Evolutionary conservation across 345 rosid species (phyloP), one percentile per base, ranked within the genome.

Genomic region (Schrenkiella parvula): DNA sequence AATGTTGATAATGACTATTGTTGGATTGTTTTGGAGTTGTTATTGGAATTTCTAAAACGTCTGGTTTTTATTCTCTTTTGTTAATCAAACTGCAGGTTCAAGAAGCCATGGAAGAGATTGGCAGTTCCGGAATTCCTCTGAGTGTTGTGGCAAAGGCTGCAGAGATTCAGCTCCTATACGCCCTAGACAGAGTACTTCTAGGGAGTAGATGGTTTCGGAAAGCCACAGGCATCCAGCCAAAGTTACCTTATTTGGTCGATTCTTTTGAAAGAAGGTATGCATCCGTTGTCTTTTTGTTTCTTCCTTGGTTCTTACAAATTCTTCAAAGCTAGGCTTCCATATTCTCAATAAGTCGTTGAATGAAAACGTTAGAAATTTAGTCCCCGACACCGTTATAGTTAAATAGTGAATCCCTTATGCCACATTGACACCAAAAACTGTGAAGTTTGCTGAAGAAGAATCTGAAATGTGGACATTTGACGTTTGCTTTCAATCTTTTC

Each of bases 91-190:
- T 64, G 71, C 75, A 95, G 99, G 96, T 95, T 82, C 93, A 91
- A 80, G 97, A 89, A 84, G 88, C 88, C 78, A 64, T 91, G 83
- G 93, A 95, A 69, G 99, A 95, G 84, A 79, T 91, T 31, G 96
- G 96, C 53, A 88, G 83, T 75, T 88, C 95, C 4, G 89, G 81
- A 55, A 86, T 91, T 78, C 97, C 97, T 34, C 74, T 89, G 72
- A 91, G 86, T 80, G 89, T 91, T 53, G 86, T 95, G 80, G 91
- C 97, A 48, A 95, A 91, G 81, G 99, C 93, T 81, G 99, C 95
- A 66, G 97, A 88, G 78, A 85, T 95, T 73, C 90, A 89, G 80
- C 93, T 95, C 25, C 81, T 83, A 38, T 82, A 91, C 74, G 88
- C 91, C 4, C 88, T 95, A 21, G 99, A 95, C 68, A 91, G 71